Evolutionary conservation across 2,329 filamentous ascomycete genomes (phyloP).

Genomic region (Colletotrichum sp.): DNA sequence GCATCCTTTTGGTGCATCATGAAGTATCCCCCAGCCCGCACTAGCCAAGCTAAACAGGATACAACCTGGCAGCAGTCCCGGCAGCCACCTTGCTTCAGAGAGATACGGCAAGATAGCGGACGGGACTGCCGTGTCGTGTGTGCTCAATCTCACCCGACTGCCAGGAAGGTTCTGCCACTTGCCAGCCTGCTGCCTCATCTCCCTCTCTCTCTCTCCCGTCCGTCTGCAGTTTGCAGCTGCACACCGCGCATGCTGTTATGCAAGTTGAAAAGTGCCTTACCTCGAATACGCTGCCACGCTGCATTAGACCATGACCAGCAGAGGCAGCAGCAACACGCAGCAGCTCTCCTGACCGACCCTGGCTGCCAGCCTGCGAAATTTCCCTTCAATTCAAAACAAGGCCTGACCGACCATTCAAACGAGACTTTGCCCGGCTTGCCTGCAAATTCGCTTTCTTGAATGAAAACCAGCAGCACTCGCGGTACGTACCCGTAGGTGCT

Average conservation of each 20-base stretch:
- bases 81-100: constrained; percentile 17
- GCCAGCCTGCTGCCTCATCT: not conserved
- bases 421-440: not conserved
- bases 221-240: not conserved
- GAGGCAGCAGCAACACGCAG: not conserved
- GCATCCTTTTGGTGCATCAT: not conserved
- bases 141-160: not conserved
- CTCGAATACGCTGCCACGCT: not conserved
- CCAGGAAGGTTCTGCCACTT: not conserved
- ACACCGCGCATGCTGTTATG: not conserved
- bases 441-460: not conserved
- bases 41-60: not conserved
- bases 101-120: constrained; percentile 12
- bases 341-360: constrained; percentile 8
- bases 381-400: constrained; percentile 5
- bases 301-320: not conserved
- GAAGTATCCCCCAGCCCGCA: not conserved
- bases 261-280: not conserved
- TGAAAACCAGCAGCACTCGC: not conserved
- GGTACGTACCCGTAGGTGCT: not conserved
- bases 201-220: not conserved
- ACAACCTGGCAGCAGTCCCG: not conserved
- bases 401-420: not conserved
- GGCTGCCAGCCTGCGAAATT: not conserved
- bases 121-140: not conserved